phyloP scores from a whole-genome alignment of 1,284 basidiomycete genomes.

The Phellinidium pouzarii region DNA sequence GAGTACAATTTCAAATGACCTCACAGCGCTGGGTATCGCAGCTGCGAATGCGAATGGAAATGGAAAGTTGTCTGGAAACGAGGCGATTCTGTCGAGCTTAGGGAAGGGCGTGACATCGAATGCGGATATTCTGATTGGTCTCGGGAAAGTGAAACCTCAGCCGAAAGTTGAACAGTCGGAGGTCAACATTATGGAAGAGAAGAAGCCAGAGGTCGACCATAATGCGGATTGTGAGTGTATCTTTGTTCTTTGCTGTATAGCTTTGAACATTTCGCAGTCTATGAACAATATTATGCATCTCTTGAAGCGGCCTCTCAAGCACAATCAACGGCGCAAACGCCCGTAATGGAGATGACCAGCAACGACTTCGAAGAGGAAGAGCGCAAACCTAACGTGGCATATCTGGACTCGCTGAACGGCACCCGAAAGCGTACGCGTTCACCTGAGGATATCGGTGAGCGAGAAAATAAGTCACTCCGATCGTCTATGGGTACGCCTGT shows the following conservation, averaged over 20 bases:
- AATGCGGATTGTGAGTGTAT: slow-evolving; percentile 55
- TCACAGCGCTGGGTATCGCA: slow-evolving; percentile 75
- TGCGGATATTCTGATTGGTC: slow-evolving; percentile 61
- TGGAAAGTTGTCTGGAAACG: slow-evolving; percentile 22
- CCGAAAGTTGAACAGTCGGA: slow-evolving; percentile 27
- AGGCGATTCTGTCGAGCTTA: slow-evolving; percentile 24
- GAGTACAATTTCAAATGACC: slow-evolving; percentile 89
- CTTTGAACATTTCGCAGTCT: slow-evolving; percentile 40
- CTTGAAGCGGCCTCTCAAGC: slow-evolving; percentile 52
- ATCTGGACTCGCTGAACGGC: slow-evolving; percentile 60
- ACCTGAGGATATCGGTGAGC: slow-evolving; percentile 43
- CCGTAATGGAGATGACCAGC: slow-evolving; percentile 41
- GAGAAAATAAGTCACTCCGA: slow-evolving; percentile 34
- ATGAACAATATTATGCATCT: slow-evolving; percentile 73
- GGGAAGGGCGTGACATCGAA: slow-evolving; percentile 37
- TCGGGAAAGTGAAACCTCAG: slow-evolving; percentile 45
- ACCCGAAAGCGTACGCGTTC: slow-evolving; percentile 67
- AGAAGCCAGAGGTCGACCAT: slow-evolving; percentile 50
- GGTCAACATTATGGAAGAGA: slow-evolving; percentile 38
- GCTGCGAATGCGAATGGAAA: slow-evolving; percentile 15
- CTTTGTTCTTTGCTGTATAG: slow-evolving; percentile 5
- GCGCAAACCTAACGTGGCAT: slow-evolving; percentile 53
- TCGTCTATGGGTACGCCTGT: slow-evolving; percentile 15
- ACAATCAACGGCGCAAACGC: slow-evolving; percentile 51
- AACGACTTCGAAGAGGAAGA: slow-evolving; percentile 54